phyloP scores from a whole-genome alignment of 1,139 yeast genomes.

The Tardiomyces digboiensis region DNA sequence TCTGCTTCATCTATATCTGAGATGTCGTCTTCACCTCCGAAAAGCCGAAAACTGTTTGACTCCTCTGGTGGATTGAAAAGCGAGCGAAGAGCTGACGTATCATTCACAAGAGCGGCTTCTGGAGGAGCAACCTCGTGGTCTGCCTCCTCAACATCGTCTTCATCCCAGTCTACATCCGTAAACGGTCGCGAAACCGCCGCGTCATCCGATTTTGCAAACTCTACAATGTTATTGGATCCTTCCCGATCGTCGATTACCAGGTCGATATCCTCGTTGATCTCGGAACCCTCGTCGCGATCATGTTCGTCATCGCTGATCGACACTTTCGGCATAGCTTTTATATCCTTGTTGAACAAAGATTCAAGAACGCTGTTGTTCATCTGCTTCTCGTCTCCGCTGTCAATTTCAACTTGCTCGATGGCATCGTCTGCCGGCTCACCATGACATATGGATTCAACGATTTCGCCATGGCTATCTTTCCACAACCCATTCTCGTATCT shows the following conservation, averaged over 20 bases:
- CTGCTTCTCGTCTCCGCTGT: conserved; percentile 11
- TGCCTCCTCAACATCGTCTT: conserved; percentile 30
- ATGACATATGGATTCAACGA: conserved; percentile 41
- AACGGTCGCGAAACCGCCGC: neutral
- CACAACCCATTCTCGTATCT: conserved; percentile 58
- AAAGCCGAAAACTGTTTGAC: conserved; percentile 11
- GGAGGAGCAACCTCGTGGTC: conserved; percentile 13
- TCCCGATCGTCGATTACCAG: neutral
- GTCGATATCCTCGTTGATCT: neutral
- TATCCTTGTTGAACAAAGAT: conserved; percentile 6
- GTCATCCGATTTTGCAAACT: neutral
- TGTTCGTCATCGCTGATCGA: conserved; percentile 23
- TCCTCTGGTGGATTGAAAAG: conserved; percentile 10
- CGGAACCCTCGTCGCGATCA: conserved; percentile 38
- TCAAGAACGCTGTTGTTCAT: conserved; percentile 9
- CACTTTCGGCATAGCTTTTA: conserved; percentile 14
- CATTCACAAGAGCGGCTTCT: conserved; percentile 5
- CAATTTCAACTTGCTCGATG: conserved; percentile 11
- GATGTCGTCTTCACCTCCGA: conserved; percentile 7
- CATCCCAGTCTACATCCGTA: conserved; percentile 12
- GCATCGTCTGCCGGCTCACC: conserved; percentile 4
- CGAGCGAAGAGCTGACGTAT: conserved; percentile 14
- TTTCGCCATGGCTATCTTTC: conserved; percentile 77
- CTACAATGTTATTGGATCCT: neutral
- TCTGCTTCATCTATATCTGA: conserved; percentile 6